phyloP scores from a whole-genome alignment of 371 early-diverging fungal genomes.

The Actinomortierella wolfii region DNA sequence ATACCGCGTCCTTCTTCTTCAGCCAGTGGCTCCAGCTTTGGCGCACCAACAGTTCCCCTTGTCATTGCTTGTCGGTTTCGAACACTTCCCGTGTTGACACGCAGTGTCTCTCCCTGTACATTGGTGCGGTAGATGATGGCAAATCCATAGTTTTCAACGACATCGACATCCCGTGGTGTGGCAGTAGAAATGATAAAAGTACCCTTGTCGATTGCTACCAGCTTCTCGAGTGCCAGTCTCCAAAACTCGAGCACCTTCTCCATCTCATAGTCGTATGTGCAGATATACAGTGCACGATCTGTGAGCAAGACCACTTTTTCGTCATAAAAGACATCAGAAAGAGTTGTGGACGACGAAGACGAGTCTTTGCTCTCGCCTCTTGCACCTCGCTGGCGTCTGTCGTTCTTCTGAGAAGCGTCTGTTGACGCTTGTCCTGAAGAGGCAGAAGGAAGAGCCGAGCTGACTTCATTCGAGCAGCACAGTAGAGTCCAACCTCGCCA shows the following conservation, averaged over 20 bases:
- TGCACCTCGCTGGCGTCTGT: background rate
- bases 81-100: constrained; percentile 67
- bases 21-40: no score
- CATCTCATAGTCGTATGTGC: constrained; percentile 72
- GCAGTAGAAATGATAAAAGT: constrained; percentile 17
- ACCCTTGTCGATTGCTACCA: constrained; percentile 64
- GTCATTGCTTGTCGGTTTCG: constrained; percentile 48
- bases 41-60: no score
- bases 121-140: constrained; percentile 51
- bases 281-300: constrained; percentile 70
- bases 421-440: constrained; percentile 17
- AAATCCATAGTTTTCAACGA: constrained; percentile 65
- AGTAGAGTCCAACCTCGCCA: constrained; percentile 67
- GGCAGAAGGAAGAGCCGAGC: constrained; percentile 24
- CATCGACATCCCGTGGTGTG: constrained; percentile 25
- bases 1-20: no score
- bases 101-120: constrained; percentile 52
- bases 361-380: constrained; percentile 15
- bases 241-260: constrained; percentile 76
- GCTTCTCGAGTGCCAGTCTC: constrained; percentile 61
- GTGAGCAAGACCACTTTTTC: constrained; percentile 77
- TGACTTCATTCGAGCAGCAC: constrained; percentile 44
- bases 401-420: constrained; percentile 4
- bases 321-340: constrained; percentile 49
- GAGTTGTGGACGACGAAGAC: background rate